Percentiles rank a stretch among this genome's conserved stretches.
These are phyloP conservation scores for Cladophialophora psammophila DNA, from an alignment of 2,329 filamentous ascomycete genomes.

Conservation along the genomic window DNA sequence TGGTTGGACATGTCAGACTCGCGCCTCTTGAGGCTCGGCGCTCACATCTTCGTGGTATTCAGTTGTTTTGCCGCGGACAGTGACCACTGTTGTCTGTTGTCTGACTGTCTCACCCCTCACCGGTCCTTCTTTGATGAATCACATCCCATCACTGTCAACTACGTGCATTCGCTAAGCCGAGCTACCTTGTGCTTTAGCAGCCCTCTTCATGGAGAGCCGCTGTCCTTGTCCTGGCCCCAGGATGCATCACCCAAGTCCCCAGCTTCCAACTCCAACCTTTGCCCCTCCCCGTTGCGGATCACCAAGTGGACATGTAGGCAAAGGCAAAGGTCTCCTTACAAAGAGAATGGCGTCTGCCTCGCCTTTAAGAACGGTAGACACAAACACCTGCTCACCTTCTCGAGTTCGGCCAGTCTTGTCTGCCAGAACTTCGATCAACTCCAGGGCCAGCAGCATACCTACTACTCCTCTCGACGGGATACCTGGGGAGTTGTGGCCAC, in stretches of 20 bases:
- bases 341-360: conserved; percentile 24
- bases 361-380: conserved; percentile 22
- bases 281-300: conserved; percentile 1
- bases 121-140: neutral
- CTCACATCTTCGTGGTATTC: neutral
- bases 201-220: neutral
- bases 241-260: conserved; percentile 13
- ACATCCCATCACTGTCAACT: neutral
- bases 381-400: conserved; percentile 14
- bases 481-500: conserved; percentile 31
- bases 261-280: conserved; percentile 2
- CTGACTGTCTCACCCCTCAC: neutral
- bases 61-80: neutral
- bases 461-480: conserved; percentile 35
- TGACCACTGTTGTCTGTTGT: neutral
- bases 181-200: neutral
- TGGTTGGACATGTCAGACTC: neutral
- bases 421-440: conserved; percentile 19
- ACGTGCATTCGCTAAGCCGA: neutral
- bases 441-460: conserved; percentile 30
- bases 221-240: neutral
- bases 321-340: conserved; percentile 15
- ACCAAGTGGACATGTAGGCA: neutral
- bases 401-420: conserved; percentile 18
- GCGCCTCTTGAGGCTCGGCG: neutral